Evolutionary conservation across 2,329 filamentous ascomycete genomes (phyloP).

Genomic region (Botryotinia narcissicola): DNA sequence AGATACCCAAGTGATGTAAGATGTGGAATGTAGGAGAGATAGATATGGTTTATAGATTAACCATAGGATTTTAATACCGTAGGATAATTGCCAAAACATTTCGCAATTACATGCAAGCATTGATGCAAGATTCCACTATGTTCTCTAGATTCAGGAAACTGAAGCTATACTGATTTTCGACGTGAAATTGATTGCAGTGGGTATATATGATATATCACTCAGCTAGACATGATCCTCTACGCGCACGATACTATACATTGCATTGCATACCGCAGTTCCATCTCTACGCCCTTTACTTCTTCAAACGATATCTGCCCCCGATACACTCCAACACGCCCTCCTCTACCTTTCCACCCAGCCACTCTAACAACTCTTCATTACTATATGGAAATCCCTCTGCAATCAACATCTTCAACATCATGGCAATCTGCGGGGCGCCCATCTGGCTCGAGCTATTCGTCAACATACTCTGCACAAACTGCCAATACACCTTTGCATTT

Average conservation of each 20-base stretch:
- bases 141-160: neutral
- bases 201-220: neutral
- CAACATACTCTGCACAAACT: constrained; percentile 92
- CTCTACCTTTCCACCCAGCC: constrained; percentile 75
- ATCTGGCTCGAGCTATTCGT: constrained; percentile 82
- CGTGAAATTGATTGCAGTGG: neutral
- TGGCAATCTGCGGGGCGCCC: constrained; percentile 76
- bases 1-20: neutral
- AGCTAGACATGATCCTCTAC: neutral
- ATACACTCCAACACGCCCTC: constrained; percentile 66
- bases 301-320: constrained; percentile 69
- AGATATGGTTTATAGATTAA: neutral
- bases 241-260: neutral
- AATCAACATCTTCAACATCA: constrained; percentile 94
- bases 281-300: constrained; percentile 45
- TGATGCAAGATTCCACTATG: neutral
- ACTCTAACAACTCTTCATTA: constrained; percentile 80
- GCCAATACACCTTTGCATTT: constrained; percentile 73
- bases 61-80: neutral
- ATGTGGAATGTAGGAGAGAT: neutral
- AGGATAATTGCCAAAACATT: neutral
- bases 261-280: neutral
- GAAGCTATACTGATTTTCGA: accelerated
- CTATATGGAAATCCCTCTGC: constrained; percentile 86
- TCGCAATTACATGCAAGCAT: neutral